These are phyloP conservation scores for Colletotrichum sublineola DNA, from an alignment of 2,329 filamentous ascomycete genomes.

Conservation along the genomic window DNA sequence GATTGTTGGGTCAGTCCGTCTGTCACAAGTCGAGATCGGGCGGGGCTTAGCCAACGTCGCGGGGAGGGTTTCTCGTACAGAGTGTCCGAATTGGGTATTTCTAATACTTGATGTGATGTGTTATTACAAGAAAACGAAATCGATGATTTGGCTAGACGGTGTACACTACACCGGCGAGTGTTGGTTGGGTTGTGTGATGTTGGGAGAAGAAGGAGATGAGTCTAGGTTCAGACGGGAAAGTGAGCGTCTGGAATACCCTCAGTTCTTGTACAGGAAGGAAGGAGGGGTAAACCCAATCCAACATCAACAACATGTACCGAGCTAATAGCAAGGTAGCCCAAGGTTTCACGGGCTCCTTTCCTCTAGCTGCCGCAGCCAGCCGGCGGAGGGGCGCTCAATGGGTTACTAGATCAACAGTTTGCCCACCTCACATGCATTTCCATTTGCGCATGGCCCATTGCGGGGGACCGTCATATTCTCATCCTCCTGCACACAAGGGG, in stretches of 20 bases:
- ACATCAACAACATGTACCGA: slow-evolving; percentile 40
- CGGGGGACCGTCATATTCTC: slow-evolving; percentile 30
- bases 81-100: background rate
- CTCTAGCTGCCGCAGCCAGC: slow-evolving; percentile 20
- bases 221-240: background rate
- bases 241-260: slow-evolving; percentile 10
- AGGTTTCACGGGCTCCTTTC: slow-evolving; percentile 30
- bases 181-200: background rate
- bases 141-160: background rate
- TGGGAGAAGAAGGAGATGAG: background rate
- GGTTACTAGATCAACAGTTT: slow-evolving; percentile 18
- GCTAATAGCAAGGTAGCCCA: slow-evolving; percentile 34
- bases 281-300: slow-evolving; percentile 35
- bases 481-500: slow-evolving; percentile 13
- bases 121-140: background rate
- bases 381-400: slow-evolving; percentile 12
- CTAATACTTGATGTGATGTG: background rate
- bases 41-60: slow-evolving; percentile 20
- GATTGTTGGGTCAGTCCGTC: slow-evolving; percentile 21
- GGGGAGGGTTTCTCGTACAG: slow-evolving; percentile 10
- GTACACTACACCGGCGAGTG: background rate
- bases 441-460: slow-evolving; percentile 30
- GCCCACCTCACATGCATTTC: slow-evolving; percentile 38
- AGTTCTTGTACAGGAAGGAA: slow-evolving; percentile 36
- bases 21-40: slow-evolving; percentile 29